Conservation (phyloP, 495 filamentous ascomycete genomes). For the Penicillium cataractarum region DNA sequence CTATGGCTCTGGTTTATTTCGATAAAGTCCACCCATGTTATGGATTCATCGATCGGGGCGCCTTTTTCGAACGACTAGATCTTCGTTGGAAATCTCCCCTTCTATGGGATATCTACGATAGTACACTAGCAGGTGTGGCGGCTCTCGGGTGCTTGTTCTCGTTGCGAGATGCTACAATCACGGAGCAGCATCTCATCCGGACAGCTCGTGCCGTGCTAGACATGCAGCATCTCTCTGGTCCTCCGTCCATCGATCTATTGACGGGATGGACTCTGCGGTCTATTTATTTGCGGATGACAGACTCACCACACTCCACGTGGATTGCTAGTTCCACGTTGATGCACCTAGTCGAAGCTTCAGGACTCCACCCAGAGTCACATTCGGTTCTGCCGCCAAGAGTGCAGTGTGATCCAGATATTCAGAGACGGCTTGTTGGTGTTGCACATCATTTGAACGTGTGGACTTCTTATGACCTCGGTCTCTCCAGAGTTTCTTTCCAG, state of each 20-base stretch:
- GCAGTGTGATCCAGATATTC: slow-evolving; percentile 35
- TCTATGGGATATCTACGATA: slow-evolving; percentile 36
- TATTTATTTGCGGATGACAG: slow-evolving; percentile 51
- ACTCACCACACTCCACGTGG: slow-evolving; percentile 51
- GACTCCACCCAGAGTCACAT: slow-evolving; percentile 44
- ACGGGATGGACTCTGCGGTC: slow-evolving; percentile 50
- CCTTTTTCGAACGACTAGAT: slow-evolving; percentile 34
- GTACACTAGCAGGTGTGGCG: slow-evolving; percentile 45
- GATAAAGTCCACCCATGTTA: slow-evolving; percentile 50
- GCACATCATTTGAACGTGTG: slow-evolving; percentile 50
- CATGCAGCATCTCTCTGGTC: slow-evolving; percentile 16
- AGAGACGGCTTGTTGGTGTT: slow-evolving; percentile 43
- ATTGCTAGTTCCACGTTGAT: slow-evolving; percentile 54
- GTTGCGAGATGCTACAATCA: slow-evolving; percentile 24
- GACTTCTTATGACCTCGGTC: slow-evolving; percentile 54
- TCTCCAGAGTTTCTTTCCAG: slow-evolving; percentile 44
- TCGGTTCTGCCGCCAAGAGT: slow-evolving; percentile 20
- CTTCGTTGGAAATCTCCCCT: slow-evolving; percentile 34
- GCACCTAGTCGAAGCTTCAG: slow-evolving; percentile 55
- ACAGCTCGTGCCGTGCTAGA: slow-evolving; percentile 43
- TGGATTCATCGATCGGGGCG: slow-evolving; percentile 46
- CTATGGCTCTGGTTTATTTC: slow-evolving; percentile 49
- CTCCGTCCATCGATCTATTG: slow-evolving; percentile 38
- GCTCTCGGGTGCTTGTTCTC: slow-evolving; percentile 51
- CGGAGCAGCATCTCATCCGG: slow-evolving; percentile 42